A percentile compares a stretch with the other conserved stretches of the same genome.
phyloP scores from a whole-genome alignment of 2,329 filamentous ascomycete species.

The Venturia nashicola region DNA sequence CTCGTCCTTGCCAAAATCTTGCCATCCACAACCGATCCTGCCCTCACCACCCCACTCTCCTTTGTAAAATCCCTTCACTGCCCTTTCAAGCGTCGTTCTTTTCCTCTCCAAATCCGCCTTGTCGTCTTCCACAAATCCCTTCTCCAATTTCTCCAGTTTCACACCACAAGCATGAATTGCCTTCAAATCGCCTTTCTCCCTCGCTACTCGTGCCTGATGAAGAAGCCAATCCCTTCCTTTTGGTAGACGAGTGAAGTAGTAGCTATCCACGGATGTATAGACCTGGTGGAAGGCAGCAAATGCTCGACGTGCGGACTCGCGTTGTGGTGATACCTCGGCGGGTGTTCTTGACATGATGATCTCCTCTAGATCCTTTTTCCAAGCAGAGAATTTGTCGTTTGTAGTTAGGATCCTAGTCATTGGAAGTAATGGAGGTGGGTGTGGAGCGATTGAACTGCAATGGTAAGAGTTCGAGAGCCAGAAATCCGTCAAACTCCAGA shows the following conservation, averaged over 20 bases:
- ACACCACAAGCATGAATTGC: not conserved
- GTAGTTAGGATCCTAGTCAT: not conserved
- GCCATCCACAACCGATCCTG: not conserved
- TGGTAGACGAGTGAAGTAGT: constrained; percentile 1
- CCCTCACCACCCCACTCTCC: not conserved
- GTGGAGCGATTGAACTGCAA: not conserved
- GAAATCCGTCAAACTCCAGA: not conserved
- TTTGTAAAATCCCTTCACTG: not conserved
- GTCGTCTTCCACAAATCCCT: not conserved
- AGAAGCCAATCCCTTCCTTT: constrained; percentile 5
- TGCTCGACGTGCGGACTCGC: not conserved
- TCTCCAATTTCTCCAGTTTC: not conserved
- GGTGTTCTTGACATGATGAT: not conserved
- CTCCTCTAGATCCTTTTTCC: not conserved
- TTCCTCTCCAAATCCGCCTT: not conserved
- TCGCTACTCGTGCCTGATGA: constrained; percentile 1
- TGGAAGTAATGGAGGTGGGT: not conserved
- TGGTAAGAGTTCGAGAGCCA: constrained; percentile 3
- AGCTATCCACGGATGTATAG: not conserved
- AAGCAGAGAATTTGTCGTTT: not conserved
- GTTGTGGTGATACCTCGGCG: not conserved
- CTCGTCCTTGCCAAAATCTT: not conserved
- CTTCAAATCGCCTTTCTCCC: constrained; percentile 2
- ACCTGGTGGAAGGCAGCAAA: not conserved
- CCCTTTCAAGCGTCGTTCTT: not conserved